Evolutionary conservation across 768 basidiomycete genomes (phyloP).

Genomic region (Rhodotorula babjevae): DNA sequence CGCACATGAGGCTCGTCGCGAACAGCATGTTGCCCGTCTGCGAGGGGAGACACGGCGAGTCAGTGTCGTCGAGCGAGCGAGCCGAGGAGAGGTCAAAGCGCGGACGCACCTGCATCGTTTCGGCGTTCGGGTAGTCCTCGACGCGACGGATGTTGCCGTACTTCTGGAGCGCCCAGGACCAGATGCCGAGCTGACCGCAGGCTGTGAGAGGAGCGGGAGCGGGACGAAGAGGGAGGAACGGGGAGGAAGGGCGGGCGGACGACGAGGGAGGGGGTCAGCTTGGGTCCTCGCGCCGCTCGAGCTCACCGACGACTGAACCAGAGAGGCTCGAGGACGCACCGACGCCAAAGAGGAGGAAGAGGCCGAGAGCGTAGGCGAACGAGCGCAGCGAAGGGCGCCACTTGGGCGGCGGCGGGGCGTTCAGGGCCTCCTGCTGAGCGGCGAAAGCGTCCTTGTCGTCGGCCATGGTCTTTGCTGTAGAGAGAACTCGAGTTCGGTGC

Average conservation of each 20-base stretch:
- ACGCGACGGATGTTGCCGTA: slow-evolving; percentile 13
- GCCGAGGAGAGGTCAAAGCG: not conserved
- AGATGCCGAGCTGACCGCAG: slow-evolving; percentile 10
- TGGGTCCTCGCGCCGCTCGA: too few relatives aligned
- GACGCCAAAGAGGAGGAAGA: slow-evolving; percentile 13
- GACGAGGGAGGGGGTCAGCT: too few relatives aligned
- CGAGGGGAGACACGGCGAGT: not conserved
- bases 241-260: too few relatives aligned
- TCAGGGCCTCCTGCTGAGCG: slow-evolving; percentile 6
- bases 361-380: not conserved
- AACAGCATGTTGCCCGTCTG: not conserved
- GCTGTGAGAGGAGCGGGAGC: too few relatives aligned
- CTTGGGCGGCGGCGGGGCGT: slow-evolving; percentile 2
- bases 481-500: too few relatives aligned
- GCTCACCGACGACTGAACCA: too few relatives aligned
- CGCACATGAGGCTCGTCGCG: not conserved
- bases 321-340: slow-evolving; percentile 18
- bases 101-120: not conserved
- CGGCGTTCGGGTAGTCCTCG: not conserved
- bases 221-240: too few relatives aligned
- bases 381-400: not conserved
- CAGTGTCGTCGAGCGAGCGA: not conserved
- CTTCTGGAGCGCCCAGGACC: not conserved
- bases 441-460: slow-evolving; percentile 7
- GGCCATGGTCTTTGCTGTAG: not conserved